These are phyloP conservation scores for Beauveria medogensis DNA, from an alignment of 2,329 filamentous ascomycete species.

Conservation along the genomic window DNA sequence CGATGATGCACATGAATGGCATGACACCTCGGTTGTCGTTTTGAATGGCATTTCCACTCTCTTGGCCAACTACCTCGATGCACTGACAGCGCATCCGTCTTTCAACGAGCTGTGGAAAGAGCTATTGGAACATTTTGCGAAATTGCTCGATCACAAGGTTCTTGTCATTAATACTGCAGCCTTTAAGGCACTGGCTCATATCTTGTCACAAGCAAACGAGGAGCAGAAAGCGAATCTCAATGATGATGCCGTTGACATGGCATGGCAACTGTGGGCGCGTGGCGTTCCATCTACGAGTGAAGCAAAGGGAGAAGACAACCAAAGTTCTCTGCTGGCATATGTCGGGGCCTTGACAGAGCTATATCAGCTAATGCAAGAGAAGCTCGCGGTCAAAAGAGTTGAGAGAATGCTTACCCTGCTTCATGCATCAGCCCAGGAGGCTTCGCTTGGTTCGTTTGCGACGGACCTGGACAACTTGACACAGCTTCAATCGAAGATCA, in stretches of 20 bases:
- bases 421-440: conserved; percentile 61
- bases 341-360: conserved; percentile 67
- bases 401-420: conserved; percentile 64
- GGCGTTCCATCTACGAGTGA: conserved; percentile 43
- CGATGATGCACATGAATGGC: conserved; percentile 51
- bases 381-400: conserved; percentile 55
- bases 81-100: conserved; percentile 55
- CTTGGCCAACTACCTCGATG: conserved; percentile 67
- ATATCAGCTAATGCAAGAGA: conserved; percentile 62
- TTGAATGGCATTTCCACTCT: conserved; percentile 65
- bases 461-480: conserved; percentile 68
- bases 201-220: conserved; percentile 45
- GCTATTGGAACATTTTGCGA: conserved; percentile 60
- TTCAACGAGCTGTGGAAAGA: conserved; percentile 71
- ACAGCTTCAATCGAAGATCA: conserved; percentile 59
- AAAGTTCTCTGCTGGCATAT: conserved; percentile 81
- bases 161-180: conserved; percentile 66
- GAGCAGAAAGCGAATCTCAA: conserved; percentile 36
- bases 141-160: conserved; percentile 52
- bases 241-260: conserved; percentile 47
- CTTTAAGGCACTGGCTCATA: conserved; percentile 58
- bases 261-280: conserved; percentile 63
- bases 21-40: conserved; percentile 67
- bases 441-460: conserved; percentile 58
- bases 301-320: conserved; percentile 52